Evolutionary conservation across 257 asterid species (phyloP), one percentile per base, ranked within the genome.

Genomic region (Solanum chilense): DNA sequence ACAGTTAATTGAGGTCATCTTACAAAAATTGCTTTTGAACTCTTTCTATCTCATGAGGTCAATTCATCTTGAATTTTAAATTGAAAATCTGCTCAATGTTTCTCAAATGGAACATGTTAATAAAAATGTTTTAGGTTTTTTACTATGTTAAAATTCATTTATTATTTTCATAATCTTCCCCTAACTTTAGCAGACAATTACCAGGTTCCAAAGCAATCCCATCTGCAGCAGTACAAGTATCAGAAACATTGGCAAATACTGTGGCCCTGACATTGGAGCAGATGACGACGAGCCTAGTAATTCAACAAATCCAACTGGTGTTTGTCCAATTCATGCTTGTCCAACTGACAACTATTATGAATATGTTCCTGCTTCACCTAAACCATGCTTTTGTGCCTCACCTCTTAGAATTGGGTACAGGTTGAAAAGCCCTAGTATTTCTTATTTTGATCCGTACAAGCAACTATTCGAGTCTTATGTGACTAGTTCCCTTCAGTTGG

Each of bases 391-490:
- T 80, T 92, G 94, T 87, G 92, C 94, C 45, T 88, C 94, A 73
- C 94, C 94, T 31, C 82, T 92, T 82, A 86, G 91, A 89, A 90
- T 92, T 45, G 93, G 94, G 85, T 90, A 92, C 77, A 86, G 94
- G 68, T 89, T 92, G 35, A 92, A 92, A 88, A 92, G 94, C 87
- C 93, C 94, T 84, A 92, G 94, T 73, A 89, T 92, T 83, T 92
- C 90, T 41, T 88, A 90, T 83, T 90, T 92, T 87, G 88, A 87
- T 88, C 92, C 93, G 49, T 90, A 88, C 87, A 77, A 66, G 83
- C 52, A 86, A 84, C 82, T 60, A 52, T 91, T 92, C 41, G 85
- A 86, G 88, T 81, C 81, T 13, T 92, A 90, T 86, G 82, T 89
- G 44, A 81, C 92, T 21, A 86, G 69, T 87, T 88, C 90, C 78